Conservation (phyloP, 1,284 basidiomycete species). For the Puccinia hordei region DNA sequence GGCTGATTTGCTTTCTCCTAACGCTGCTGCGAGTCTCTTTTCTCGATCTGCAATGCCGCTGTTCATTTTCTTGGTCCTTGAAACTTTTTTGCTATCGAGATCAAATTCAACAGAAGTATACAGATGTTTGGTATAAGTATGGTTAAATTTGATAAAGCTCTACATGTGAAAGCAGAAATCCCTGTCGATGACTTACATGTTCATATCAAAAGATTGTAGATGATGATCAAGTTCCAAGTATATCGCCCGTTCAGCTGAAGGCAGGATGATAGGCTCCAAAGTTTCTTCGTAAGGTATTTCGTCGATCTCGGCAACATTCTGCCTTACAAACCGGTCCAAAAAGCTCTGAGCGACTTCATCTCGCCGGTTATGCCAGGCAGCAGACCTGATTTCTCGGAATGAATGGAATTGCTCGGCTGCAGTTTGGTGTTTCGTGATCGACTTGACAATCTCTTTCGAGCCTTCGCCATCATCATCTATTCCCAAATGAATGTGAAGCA, state of each 20-base stretch:
- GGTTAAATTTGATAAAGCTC: neutral
- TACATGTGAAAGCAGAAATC: conserved; percentile 49
- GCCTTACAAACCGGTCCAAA: conserved; percentile 64
- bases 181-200: conserved; percentile 55
- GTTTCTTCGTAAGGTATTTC: conserved; percentile 81
- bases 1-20: conserved; percentile 81
- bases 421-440: conserved; percentile 78
- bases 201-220: conserved; percentile 82
- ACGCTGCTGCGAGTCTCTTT: conserved; percentile 77
- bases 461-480: conserved; percentile 86
- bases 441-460: conserved; percentile 72
- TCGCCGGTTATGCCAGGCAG: conserved; percentile 87
- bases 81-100: conserved; percentile 71
- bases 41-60: conserved; percentile 69
- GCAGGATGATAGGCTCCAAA: conserved; percentile 71
- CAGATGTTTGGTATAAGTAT: conserved; percentile 62
- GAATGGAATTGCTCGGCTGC: conserved; percentile 92
- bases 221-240: conserved; percentile 96
- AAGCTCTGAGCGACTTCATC: conserved; percentile 81
- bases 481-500: conserved; percentile 82
- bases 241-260: conserved; percentile 90
- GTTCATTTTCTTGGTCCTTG: conserved; percentile 49
- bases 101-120: too few species aligned
- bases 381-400: conserved; percentile 87
- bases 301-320: conserved; percentile 95